Evolutionary conservation across 371 early-diverging fungal species (phyloP).

Genomic region (Dentiscutata heterogama): DNA sequence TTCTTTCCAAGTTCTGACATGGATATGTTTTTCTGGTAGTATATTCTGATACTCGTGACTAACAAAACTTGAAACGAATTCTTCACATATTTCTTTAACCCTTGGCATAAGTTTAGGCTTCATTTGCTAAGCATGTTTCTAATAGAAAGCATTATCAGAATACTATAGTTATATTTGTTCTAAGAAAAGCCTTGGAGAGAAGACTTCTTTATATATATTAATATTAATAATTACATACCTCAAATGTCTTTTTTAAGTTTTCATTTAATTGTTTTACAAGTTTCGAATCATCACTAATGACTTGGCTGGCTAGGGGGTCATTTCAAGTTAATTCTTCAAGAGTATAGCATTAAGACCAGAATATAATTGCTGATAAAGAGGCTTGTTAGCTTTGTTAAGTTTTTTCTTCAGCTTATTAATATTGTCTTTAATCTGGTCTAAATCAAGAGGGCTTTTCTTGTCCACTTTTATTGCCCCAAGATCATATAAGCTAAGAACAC

Average conservation of each 20-base stretch:
- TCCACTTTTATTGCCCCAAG: conserved; percentile 7
- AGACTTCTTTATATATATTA: not conserved
- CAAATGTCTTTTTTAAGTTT: conserved; percentile 40
- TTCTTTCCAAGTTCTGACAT: conserved; percentile 26
- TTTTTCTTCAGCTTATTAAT: conserved; percentile 22
- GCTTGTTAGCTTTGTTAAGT: not conserved
- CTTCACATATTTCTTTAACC: conserved; percentile 18
- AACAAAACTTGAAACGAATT: conserved; percentile 18
- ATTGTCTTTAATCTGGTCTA: conserved; percentile 33
- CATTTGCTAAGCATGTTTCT: conserved; percentile 18
- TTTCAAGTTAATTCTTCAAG: conserved; percentile 23
- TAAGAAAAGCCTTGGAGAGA: not conserved
- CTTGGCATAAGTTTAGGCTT: not conserved
- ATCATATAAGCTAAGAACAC: conserved; percentile 16
- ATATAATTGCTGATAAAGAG: conserved; percentile 10
- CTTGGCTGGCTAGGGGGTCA: conserved; percentile 33
- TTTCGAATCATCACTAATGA: conserved; percentile 27
- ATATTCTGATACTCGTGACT: not conserved
- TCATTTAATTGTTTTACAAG: conserved; percentile 15
- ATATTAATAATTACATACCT: conserved; percentile 19
- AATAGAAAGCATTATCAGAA: not conserved
- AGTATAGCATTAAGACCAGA: conserved; percentile 16
- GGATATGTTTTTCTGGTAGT: not conserved
- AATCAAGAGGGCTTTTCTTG: conserved; percentile 13
- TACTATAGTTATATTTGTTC: not conserved